Evolutionary conservation across 768 basidiomycete genomes (phyloP).

Genomic region (Calocybe cyanea): DNA sequence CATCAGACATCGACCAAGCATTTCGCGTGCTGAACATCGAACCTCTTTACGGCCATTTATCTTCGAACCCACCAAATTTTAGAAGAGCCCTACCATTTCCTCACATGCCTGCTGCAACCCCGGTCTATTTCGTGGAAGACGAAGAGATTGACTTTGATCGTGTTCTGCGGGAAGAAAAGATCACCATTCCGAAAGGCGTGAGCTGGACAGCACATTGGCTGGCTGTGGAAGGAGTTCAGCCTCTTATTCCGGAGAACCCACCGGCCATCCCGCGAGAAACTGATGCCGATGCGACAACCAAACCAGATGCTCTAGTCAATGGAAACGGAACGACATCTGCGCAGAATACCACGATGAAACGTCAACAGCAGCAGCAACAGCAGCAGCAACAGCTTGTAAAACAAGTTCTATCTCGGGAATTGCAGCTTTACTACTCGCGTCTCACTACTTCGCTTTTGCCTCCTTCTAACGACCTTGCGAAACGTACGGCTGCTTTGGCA

Average conservation of each 20-base stretch:
- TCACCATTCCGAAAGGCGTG: slow-evolving; percentile 62
- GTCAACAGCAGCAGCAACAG: slow-evolving; percentile 33
- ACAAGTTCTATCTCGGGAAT: slow-evolving; percentile 87
- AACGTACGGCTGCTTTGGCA: slow-evolving; percentile 83
- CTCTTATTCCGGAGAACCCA: slow-evolving; percentile 20
- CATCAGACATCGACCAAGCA: slow-evolving; percentile 90
- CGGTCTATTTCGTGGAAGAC: slow-evolving; percentile 93
- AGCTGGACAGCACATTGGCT: slow-evolving; percentile 94
- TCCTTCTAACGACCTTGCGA: slow-evolving; percentile 55
- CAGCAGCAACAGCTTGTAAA: slow-evolving; percentile 80
- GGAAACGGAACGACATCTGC: slow-evolving; percentile 11
- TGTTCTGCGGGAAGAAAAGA: slow-evolving; percentile 68
- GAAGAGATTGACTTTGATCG: slow-evolving; percentile 97
- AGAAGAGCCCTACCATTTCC: slow-evolving; percentile 55
- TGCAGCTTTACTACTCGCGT: slow-evolving; percentile 92
- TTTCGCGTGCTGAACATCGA: slow-evolving; percentile 87
- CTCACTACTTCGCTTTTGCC: slow-evolving; percentile 84
- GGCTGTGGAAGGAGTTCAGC: slow-evolving; percentile 94
- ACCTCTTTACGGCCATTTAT: slow-evolving; percentile 84
- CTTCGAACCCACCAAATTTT: slow-evolving; percentile 60
- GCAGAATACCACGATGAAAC: slow-evolving; percentile 25
- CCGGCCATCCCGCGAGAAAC: slow-evolving; percentile 20
- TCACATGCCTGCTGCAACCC: slow-evolving; percentile 43
- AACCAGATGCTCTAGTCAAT: slow-evolving; percentile 24
- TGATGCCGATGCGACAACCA: slow-evolving; percentile 23